Percentiles rank a stretch among this genome's conserved stretches.
These are phyloP conservation scores for Loxodes magnus DNA, from an alignment of 73 alveolate genomes.

Conservation along the genomic window DNA sequence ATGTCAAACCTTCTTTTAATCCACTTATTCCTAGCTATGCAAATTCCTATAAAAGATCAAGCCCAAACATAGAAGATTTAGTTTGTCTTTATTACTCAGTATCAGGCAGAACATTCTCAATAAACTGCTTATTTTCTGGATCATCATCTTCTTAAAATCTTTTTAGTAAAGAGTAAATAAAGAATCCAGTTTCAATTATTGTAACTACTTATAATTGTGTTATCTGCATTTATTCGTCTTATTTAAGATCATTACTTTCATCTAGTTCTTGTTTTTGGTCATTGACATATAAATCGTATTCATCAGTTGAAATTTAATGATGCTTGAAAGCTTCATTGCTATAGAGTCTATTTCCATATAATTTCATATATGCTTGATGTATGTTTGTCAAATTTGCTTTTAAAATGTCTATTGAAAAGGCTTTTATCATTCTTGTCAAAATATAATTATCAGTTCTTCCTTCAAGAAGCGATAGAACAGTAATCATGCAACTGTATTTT, in stretches of 20 bases:
- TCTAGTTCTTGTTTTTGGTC: slow-evolving; percentile 9
- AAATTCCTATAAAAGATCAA: neutral
- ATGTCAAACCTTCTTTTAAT: slow-evolving; percentile 11
- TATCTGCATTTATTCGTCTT: no score
- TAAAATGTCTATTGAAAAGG: slow-evolving; percentile 16
- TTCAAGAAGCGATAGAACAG: slow-evolving; percentile 22
- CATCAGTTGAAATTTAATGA: neutral
- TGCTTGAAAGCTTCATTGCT: slow-evolving; percentile 13
- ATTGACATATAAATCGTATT: slow-evolving; percentile 8
- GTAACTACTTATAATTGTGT: no score
- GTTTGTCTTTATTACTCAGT: slow-evolving; percentile 10
- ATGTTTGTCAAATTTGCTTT: slow-evolving; percentile 22
- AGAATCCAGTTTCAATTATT: slow-evolving; percentile 28
- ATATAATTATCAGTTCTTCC: slow-evolving; percentile 25
- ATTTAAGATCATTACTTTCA: slow-evolving; percentile 9
- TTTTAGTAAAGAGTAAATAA: slow-evolving; percentile 24
- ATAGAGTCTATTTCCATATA: slow-evolving; percentile 18
- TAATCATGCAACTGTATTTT: slow-evolving; percentile 33
- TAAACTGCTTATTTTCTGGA: slow-evolving; percentile 13
- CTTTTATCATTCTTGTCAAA: slow-evolving; percentile 32
- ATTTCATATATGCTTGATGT: slow-evolving; percentile 12
- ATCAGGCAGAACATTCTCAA: slow-evolving; percentile 28
- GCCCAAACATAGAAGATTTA: no score
- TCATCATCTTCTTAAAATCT: slow-evolving; percentile 7
- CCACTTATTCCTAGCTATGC: neutral